Percentiles rank a stretch among this genome's conserved stretches.
phyloP scores from a whole-genome alignment of 441 rosid species.

The Jatropha multifida region DNA sequence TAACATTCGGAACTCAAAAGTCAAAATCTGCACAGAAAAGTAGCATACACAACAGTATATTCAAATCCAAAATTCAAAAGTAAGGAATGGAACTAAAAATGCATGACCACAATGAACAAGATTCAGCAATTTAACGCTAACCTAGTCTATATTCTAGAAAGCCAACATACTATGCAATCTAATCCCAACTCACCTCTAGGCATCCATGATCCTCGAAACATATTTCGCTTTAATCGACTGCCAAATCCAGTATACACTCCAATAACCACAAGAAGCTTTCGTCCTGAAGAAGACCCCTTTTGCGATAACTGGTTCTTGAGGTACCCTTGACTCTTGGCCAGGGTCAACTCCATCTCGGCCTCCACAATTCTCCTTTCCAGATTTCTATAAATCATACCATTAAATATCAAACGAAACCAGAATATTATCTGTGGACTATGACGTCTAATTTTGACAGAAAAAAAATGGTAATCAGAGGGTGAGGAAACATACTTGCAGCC shows the following conservation, averaged over 20 bases:
- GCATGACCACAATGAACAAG: background rate
- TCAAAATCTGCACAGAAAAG: background rate
- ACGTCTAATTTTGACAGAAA: background rate
- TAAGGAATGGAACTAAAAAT: background rate
- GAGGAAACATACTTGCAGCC: constrained; percentile 83
- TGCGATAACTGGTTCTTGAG: constrained; percentile 52
- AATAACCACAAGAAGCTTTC: constrained; percentile 80
- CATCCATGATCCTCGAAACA: constrained; percentile 93
- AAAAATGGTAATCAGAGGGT: constrained; percentile 3
- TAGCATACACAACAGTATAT: background rate
- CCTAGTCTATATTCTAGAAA: background rate
- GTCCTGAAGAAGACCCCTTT: constrained; percentile 47
- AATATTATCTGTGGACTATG: background rate
- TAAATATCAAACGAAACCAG: constrained; percentile 12
- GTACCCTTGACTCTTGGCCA: constrained; percentile 89
- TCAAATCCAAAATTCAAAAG: background rate
- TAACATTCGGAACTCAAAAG: background rate
- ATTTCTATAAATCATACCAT: constrained; percentile 47
- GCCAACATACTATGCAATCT: background rate
- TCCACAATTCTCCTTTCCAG: constrained; percentile 86
- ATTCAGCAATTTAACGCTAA: background rate
- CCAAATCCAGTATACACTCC: constrained; percentile 95
- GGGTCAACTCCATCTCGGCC: constrained; percentile 91
- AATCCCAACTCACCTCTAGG: constrained; percentile 59
- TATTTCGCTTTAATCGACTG: constrained; percentile 72